Conservation (phyloP, 805 yeast genomes). For the Candida parachauliodes region DNA sequence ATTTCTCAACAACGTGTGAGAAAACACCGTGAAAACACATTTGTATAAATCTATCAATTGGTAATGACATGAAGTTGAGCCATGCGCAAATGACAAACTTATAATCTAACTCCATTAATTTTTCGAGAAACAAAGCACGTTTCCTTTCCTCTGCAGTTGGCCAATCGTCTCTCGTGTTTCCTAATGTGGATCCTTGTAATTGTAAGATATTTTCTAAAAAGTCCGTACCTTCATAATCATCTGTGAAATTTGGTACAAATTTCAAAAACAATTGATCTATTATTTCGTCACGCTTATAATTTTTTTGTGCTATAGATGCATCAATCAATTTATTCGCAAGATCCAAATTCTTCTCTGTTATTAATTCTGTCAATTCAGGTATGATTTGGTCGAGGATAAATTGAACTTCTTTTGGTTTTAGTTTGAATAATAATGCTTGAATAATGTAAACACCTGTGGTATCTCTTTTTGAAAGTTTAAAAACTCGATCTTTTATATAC, state of each 20-base stretch:
- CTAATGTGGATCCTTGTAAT: slow-evolving; percentile 67
- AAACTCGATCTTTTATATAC: slow-evolving; percentile 72
- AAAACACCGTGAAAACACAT: slow-evolving; percentile 89
- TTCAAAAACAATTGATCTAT: slow-evolving; percentile 42
- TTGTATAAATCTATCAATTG: slow-evolving; percentile 57
- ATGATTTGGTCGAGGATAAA: slow-evolving; percentile 59
- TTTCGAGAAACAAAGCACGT: slow-evolving; percentile 70
- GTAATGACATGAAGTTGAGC: slow-evolving; percentile 57
- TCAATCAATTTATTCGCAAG: slow-evolving; percentile 64
- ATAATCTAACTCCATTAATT: slow-evolving; percentile 65
- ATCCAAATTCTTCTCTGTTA: slow-evolving; percentile 63
- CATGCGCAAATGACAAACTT: slow-evolving; percentile 55
- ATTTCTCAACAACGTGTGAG: slow-evolving; percentile 78
- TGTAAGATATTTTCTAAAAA: slow-evolving; percentile 67
- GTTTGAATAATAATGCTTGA: slow-evolving; percentile 61
- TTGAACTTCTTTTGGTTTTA: slow-evolving; percentile 61
- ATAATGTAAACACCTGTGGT: slow-evolving; percentile 82
- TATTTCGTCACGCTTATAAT: slow-evolving; percentile 59
- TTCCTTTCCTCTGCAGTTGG: slow-evolving; percentile 89
- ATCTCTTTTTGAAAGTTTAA: slow-evolving; percentile 73
- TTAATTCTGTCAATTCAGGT: slow-evolving; percentile 60
- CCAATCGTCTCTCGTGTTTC: slow-evolving; percentile 84
- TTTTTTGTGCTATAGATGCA: slow-evolving; percentile 55
- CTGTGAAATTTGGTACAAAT: slow-evolving; percentile 39
- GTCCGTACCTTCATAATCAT: slow-evolving; percentile 24